Percentiles rank a stretch among this genome's conserved stretches.
Evolutionary conservation across 177 flowering plant species (phyloP).

Genomic region (Vitis hybrid): DNA sequence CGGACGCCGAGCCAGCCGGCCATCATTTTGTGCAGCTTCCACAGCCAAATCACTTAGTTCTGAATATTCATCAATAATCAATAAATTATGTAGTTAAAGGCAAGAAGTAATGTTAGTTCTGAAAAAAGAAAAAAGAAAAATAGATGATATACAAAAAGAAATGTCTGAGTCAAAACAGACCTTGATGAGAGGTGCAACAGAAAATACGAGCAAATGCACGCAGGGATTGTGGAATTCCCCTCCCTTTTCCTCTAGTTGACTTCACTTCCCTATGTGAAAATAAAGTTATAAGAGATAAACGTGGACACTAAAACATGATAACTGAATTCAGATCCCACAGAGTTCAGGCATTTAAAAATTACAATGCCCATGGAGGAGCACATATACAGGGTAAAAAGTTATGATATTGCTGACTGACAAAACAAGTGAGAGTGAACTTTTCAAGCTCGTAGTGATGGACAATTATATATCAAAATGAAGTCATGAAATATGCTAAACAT

Average conservation of each 20-base stretch:
- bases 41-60: constrained; percentile 55
- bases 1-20: constrained; percentile 79
- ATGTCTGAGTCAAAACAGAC: constrained; percentile 22
- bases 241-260: constrained; percentile 62
- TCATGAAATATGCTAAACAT: too few species aligned
- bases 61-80: constrained; percentile 24
- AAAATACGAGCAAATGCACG: constrained; percentile 84
- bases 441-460: too few species aligned
- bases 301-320: background rate
- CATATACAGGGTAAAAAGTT: too few species aligned
- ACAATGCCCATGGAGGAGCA: too few species aligned
- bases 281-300: constrained; percentile 3
- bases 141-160: background rate
- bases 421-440: too few species aligned
- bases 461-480: too few species aligned
- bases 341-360: too few species aligned
- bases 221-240: constrained; percentile 86
- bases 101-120: background rate
- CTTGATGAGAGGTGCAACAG: constrained; percentile 52
- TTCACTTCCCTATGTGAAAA: constrained; percentile 63
- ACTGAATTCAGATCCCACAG: too few species aligned
- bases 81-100: background rate
- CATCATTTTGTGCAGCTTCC: constrained; percentile 73
- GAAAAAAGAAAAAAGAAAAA: background rate
- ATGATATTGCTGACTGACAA: too few species aligned